These are phyloP conservation scores for Talaromyces verruculosus DNA, from an alignment of 2,329 filamentous ascomycete genomes.

Conservation along the genomic window DNA sequence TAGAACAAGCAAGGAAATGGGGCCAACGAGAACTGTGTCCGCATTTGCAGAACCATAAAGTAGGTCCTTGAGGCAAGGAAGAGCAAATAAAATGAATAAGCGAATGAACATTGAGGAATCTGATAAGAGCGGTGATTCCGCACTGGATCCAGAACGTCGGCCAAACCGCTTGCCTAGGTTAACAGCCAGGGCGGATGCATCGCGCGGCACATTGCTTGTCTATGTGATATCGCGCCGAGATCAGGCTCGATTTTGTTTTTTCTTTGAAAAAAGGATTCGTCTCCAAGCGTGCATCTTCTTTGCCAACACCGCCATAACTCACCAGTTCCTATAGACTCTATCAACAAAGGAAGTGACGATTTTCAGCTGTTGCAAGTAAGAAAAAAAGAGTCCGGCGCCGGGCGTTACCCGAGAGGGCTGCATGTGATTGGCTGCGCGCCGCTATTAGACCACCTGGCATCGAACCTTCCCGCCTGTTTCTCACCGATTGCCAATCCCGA, in stretches of 20 bases:
- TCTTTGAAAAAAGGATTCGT: not conserved
- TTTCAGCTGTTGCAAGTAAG: not conserved
- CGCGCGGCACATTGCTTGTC: conserved; percentile 4
- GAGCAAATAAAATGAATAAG: not conserved
- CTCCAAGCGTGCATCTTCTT: not conserved
- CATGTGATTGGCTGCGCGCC: not conserved
- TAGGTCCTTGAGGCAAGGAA: not conserved
- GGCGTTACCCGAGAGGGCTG: not conserved
- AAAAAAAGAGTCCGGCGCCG: not conserved
- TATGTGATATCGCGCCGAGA: not conserved
- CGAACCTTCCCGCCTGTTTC: conserved; percentile 10
- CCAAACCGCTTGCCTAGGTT: conserved; percentile 4
- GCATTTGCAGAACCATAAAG: not conserved
- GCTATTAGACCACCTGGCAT: conserved; percentile 13
- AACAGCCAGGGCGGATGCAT: not conserved
- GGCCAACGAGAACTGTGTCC: not conserved
- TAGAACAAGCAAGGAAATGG: not conserved
- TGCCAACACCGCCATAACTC: not conserved
- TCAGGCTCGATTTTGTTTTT: not conserved
- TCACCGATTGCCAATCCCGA: conserved; percentile 9
- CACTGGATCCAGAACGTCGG: conserved; percentile 2
- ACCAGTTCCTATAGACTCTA: not conserved
- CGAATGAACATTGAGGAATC: not conserved
- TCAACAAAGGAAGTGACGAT: not conserved
- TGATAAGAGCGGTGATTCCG: not conserved